Base-by-base conservation (phyloP, 768 basidiomycete genomes). In the Erythrobasidium yunnanense region DNA sequence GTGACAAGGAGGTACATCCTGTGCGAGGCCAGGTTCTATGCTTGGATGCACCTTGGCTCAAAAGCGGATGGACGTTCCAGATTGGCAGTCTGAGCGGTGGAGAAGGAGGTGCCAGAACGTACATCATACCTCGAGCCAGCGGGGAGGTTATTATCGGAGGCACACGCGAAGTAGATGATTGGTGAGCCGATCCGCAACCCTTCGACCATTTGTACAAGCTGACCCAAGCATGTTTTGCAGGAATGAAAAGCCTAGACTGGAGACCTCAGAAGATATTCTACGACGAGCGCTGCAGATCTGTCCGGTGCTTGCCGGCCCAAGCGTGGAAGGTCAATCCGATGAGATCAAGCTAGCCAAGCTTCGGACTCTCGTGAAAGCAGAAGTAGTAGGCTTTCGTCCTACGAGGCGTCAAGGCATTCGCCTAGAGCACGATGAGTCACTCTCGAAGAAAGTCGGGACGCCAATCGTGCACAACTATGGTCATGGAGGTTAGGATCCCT, bases 81-180 rank as follows among this genome's bases (percentile, higher is more conserved):
- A 57, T 71, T 1, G 75, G 75, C 1, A 50, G 33, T 54, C 55
- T 76, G 54, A 33, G 20, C 34, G 54, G 54, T 7, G 54, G 54
- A 6, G 54, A 55, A 55, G 75, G 74, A 2, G 76, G 76, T 2
- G 68, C 73, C 57, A 58, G 76, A 62, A 76, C 75, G 1, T 77
- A 77, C 68, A 70, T 76, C 34, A 77, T 77, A 22, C 77, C 77
- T 11, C 68, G 76, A 30, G 69, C 71, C 1, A 67, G 70, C 27
- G 77, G 77, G 8, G 74, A 75, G 38, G 74, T 77, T 29, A 74
- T 77, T 23, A 47, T 77, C 11, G 77, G 77, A 30, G 77, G 77
- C 0, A 77, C 74, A 15, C 70, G 76, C 27, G 76, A 74, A 22
- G 53, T 57, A 27, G 71, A 72, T 34, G 75, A 77, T 66, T 77